phyloP scores from a whole-genome alignment of 495 filamentous ascomycete species.

The Aspergillus olivimuriae region DNA sequence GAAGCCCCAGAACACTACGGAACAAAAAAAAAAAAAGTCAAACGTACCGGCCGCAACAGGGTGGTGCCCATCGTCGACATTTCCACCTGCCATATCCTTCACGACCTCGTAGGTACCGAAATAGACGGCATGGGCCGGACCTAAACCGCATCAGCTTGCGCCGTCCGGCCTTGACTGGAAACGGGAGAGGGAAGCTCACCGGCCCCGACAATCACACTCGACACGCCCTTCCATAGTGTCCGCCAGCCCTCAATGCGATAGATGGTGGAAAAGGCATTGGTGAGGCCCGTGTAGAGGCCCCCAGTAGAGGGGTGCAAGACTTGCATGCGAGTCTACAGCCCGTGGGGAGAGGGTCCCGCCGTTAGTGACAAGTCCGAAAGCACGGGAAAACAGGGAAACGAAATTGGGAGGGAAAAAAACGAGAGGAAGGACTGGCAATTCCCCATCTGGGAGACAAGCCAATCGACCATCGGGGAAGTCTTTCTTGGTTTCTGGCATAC shows the following conservation, averaged over 20 bases:
- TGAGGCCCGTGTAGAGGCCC: constrained; percentile 82
- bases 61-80: constrained; percentile 82
- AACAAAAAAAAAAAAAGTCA: background rate
- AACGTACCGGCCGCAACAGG: constrained; percentile 82
- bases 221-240: constrained; percentile 93
- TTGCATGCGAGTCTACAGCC: constrained; percentile 87
- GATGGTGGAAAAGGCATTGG: constrained; percentile 87
- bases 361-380: constrained; percentile 14
- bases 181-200: no score
- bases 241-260: constrained; percentile 80
- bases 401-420: constrained; percentile 7
- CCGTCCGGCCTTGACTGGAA: no score
- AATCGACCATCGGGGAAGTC: no score
- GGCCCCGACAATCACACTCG: constrained; percentile 91
- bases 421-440: background rate
- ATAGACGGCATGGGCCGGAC: constrained; percentile 94
- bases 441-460: no score
- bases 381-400: constrained; percentile 39
- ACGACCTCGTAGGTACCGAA: constrained; percentile 97
- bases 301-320: constrained; percentile 82
- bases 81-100: constrained; percentile 92
- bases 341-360: constrained; percentile 4
- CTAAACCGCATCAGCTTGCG: constrained; percentile 45
- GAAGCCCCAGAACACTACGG: background rate
- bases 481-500: no score